phyloP scores from a whole-genome alignment of 805 yeast species.

The Torulaspora gathmanii region DNA sequence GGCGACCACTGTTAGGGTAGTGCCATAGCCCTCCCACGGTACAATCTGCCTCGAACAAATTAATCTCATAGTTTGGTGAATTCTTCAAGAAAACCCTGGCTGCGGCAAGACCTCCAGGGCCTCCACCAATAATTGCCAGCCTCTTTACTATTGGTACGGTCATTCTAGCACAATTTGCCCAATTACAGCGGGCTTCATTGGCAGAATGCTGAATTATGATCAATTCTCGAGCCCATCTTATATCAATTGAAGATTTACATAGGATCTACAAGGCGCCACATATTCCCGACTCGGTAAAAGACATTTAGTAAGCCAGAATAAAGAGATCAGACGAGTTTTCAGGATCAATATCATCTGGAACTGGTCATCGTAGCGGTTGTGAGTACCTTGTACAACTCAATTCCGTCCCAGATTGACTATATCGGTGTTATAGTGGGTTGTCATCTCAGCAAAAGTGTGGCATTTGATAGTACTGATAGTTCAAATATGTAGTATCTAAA shows the following conservation, averaged over 20 bases:
- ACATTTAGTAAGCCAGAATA: neutral
- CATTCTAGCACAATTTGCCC: conserved; percentile 1
- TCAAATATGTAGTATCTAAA: neutral
- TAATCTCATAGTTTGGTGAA: conserved; percentile 43
- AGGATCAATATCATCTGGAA: neutral
- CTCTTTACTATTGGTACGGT: conserved; percentile 20
- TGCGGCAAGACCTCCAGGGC: conserved; percentile 66
- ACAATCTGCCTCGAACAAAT: conserved; percentile 54
- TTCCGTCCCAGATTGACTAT: neutral
- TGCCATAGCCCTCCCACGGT: conserved; percentile 82
- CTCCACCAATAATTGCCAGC: conserved; percentile 72
- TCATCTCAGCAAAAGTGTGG: conserved; percentile 2
- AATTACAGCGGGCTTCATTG: no score
- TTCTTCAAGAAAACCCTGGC: conserved; percentile 61
- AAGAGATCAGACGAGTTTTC: neutral
- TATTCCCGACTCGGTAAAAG: neutral
- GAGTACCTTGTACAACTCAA: no score
- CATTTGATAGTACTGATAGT: neutral
- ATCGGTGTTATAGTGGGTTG: neutral
- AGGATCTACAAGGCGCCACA: conserved; percentile 1
- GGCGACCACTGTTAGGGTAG: conserved; percentile 37
- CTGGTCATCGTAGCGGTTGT: neutral
- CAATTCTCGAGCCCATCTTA: neutral
- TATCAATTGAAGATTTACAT: neutral
- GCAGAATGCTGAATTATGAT: no score